Evolutionary conservation across 257 asterid species (phyloP).

Genomic region (Solanum verrucosum): DNA sequence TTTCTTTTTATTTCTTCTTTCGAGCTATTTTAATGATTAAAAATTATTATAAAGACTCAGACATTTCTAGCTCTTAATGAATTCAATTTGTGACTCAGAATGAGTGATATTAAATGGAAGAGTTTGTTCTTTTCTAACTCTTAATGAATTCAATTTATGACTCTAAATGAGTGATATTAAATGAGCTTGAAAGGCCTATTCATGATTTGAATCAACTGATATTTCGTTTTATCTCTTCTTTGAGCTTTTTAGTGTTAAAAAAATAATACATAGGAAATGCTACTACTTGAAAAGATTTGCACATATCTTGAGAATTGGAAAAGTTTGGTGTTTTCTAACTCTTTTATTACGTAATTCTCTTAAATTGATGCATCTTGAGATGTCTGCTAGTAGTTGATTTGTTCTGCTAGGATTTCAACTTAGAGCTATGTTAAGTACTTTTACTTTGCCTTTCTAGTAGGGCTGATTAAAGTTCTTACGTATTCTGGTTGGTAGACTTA

Average conservation of each 20-base stretch:
- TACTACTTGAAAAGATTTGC: neutral
- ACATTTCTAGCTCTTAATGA: neutral
- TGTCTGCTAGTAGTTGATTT: neutral
- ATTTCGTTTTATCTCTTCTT: neutral
- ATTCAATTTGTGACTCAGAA: neutral
- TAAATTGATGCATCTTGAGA: neutral
- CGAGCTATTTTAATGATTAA: neutral
- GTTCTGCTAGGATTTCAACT: neutral
- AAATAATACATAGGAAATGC: neutral
- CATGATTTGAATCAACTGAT: neutral
- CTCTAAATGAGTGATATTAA: neutral
- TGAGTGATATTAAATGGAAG: neutral
- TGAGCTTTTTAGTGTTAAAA: neutral
- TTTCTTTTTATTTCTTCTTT: neutral
- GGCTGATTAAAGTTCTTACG: neutral
- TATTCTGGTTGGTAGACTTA: neutral
- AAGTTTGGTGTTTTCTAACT: neutral
- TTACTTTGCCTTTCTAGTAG: neutral
- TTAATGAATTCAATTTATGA: neutral
- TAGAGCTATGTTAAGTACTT: neutral
- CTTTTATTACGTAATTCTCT: neutral
- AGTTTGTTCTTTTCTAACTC: neutral
- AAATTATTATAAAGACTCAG: neutral
- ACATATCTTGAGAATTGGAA: neutral
- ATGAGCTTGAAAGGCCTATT: constrained; percentile 11